Evolutionary conservation across 768 basidiomycete species (phyloP), one percentile per base, ranked within the genome.

Genomic region (Pholiota microspora): DNA sequence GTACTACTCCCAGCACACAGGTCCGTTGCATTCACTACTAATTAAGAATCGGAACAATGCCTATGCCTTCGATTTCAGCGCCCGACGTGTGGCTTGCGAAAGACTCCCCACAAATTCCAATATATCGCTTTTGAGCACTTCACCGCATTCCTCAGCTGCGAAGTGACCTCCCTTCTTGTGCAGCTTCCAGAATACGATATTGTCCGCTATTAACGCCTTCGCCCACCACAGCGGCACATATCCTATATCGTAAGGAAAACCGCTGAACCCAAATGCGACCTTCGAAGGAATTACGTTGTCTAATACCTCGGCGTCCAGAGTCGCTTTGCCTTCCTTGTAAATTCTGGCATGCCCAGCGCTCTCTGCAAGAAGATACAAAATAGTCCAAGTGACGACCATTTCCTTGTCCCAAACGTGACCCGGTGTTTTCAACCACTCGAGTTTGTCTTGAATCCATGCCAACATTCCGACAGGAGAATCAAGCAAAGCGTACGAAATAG

Each of bases 381-480:
- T 74, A 3, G 69, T 66, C 73, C 74, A 76, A 1, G 72, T 74
- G 24, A 76, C 63, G 31, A 71, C 62, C 34, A 46, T 45, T 45
- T 70, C 67, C 42, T 65, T 60, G 42, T 72, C 61, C 68, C 69
- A 71, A 7, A 59, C 58, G 40, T 66, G 67, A 21, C 55, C 62
- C 5, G 64, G 64, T 35, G 64, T 61, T 24, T 61, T 57, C 21
- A 62, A 35, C 1, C 42, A 27, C 16, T 66, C 56, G 3, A 77
- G 51, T 47, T 79, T 79, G 51, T 78, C 77, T 28, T 73, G 71
- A 31, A 79, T 76, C 77, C 77, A 79, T 9, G 75, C 71, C 12
- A 78, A 68, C 56, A 78, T 59, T 1, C 80, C 82, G 1, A 76
- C 71, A 8, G 82, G 82, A 2, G 79, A 81, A 59, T 83, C 82